These are phyloP conservation scores for Globisporangium uncinulatum DNA, from an alignment of 352 stramenopile species.

Conservation along the genomic window DNA sequence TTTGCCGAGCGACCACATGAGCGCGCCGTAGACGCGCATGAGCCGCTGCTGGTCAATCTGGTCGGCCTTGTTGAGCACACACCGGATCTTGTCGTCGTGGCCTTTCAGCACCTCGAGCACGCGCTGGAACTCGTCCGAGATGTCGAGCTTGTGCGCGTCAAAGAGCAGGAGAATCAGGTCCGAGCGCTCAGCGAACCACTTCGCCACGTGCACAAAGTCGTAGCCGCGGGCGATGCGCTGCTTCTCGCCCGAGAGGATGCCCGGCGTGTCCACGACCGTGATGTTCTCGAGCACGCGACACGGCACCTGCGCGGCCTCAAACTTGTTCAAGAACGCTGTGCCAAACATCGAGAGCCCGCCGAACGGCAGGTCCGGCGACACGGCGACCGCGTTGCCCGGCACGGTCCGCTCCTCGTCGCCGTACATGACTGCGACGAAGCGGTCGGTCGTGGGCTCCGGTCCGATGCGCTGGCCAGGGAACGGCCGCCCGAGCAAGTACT, in stretches of 20 bases:
- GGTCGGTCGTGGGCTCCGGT: conserved; percentile 97
- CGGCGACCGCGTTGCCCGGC: conserved; percentile 95
- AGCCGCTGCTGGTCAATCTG: conserved; percentile 97
- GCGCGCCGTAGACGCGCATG: conserved; percentile 94
- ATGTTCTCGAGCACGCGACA: conserved; percentile 93
- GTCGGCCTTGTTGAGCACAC: conserved; percentile 99
- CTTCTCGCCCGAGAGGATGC: conserved; percentile 98
- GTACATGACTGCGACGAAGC: conserved; percentile 98
- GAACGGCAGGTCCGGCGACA: conserved; percentile 94
- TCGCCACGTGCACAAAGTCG: conserved; percentile 92
- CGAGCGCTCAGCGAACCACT: conserved; percentile 94
- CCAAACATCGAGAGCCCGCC: conserved; percentile 94
- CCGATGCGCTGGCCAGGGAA: conserved; percentile 97
- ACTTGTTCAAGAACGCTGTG: conserved; percentile 98
- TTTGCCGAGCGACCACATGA: conserved; percentile 98
- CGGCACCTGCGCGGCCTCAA: conserved; percentile 94
- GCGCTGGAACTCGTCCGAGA: conserved; percentile 98
- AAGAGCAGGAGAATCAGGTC: conserved; percentile 99
- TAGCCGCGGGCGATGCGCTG: conserved; percentile 96
- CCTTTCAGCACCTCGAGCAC: conserved; percentile 95
- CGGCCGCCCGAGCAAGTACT: conserved; percentile 94
- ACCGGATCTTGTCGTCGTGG: conserved; percentile 98
- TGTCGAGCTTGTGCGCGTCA: conserved; percentile 99
- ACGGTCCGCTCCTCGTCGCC: conserved; percentile 95
- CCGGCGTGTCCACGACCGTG: conserved; percentile 97